phyloP scores from a whole-genome alignment of 768 basidiomycete species.

The Fomitopsis serialis region DNA sequence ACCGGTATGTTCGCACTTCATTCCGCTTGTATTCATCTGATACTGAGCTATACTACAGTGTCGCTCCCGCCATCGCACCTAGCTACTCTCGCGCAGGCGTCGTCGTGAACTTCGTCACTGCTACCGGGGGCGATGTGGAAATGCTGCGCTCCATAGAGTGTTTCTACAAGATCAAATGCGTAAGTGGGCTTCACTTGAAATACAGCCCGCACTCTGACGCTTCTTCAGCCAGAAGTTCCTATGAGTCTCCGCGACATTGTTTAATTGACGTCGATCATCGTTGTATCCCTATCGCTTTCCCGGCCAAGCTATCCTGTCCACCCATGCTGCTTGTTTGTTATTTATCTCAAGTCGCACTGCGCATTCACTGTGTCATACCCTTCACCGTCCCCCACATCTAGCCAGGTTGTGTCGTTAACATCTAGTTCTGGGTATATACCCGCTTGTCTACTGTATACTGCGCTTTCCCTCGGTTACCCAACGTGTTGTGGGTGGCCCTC shows the following conservation, averaged over 20 bases:
- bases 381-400: slow-evolving; percentile 47
- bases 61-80: slow-evolving; percentile 83
- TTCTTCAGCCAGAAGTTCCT: slow-evolving; percentile 78
- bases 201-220: slow-evolving; percentile 16
- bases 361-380: slow-evolving; percentile 66
- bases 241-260: slow-evolving; percentile 87
- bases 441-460: slow-evolving; percentile 63
- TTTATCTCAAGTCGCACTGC: slow-evolving; percentile 39
- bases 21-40: slow-evolving; percentile 5
- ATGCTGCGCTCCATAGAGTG: slow-evolving; percentile 98
- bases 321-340: slow-evolving; percentile 37
- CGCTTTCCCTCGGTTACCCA: slow-evolving; percentile 21
- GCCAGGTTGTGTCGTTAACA: slow-evolving; percentile 61
- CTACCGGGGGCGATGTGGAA: slow-evolving; percentile 96
- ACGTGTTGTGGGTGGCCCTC: slow-evolving; percentile 26
- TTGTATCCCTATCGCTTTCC: slow-evolving; percentile 76
- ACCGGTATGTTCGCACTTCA: slow-evolving; percentile 50
- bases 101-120: slow-evolving; percentile 94
- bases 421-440: slow-evolving; percentile 35
- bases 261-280: slow-evolving; percentile 41
- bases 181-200: slow-evolving; percentile 32
- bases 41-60: slow-evolving; percentile 37
- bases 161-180: slow-evolving; percentile 96
- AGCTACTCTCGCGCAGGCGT: slow-evolving; percentile 85
- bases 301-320: slow-evolving; percentile 22